Conservation (phyloP, 371 early-diverging fungal genomes). For the Zancudomyces culisetae region DNA sequence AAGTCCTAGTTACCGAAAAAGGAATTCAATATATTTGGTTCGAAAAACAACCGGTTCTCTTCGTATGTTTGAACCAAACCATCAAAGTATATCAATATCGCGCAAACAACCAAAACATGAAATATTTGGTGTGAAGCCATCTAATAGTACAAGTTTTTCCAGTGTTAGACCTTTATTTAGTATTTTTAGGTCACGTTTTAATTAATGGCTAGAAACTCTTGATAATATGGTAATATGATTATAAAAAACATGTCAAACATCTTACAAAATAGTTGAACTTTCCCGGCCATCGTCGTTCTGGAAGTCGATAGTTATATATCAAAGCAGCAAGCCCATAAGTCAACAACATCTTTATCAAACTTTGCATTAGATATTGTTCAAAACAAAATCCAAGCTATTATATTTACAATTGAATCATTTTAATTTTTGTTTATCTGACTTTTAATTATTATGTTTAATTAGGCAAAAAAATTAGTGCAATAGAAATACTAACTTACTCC, state of each 20-base stretch:
- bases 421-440: too few relatives aligned
- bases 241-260: background rate
- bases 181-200: background rate
- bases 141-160: too few relatives aligned
- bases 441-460: too few relatives aligned
- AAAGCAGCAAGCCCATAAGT: conserved; percentile 66
- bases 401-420: too few relatives aligned
- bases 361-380: background rate
- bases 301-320: conserved; percentile 55
- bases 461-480: too few relatives aligned
- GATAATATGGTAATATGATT: too few relatives aligned
- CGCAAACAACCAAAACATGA: conserved; percentile 62
- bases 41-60: background rate
- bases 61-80: conserved; percentile 44
- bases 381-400: background rate
- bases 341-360: conserved; percentile 31
- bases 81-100: conserved; percentile 49
- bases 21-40: background rate
- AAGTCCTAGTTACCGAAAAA: too few relatives aligned
- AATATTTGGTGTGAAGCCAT: conserved; percentile 76
- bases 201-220: background rate
- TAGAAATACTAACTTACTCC: conserved; percentile 48
- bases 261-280: conserved; percentile 42
- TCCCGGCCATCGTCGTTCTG: conserved; percentile 44
- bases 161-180: too few relatives aligned